These are phyloP conservation scores for Elongisporangium prolatum DNA, from an alignment of 352 stramenopile genomes.

Conservation along the genomic window DNA sequence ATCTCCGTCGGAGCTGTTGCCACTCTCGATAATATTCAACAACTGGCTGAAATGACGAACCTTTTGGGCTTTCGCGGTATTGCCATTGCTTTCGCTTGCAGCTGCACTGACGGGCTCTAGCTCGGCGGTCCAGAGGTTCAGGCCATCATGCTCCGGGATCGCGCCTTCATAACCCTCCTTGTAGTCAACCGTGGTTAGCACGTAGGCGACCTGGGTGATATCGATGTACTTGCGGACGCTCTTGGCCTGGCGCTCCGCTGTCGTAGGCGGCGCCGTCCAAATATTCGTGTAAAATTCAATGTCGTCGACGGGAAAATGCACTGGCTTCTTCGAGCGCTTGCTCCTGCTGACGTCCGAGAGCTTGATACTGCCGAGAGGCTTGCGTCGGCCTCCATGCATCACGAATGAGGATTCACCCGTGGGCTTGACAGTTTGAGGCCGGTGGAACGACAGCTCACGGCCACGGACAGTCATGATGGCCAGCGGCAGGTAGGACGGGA, in stretches of 20 bases:
- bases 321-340: constrained; percentile 35
- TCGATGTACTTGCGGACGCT: constrained; percentile 48
- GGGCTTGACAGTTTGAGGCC: background rate
- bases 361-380: constrained; percentile 56
- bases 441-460: background rate
- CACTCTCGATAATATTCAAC: background rate
- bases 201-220: constrained; percentile 73
- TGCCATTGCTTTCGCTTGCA: background rate
- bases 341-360: constrained; percentile 31
- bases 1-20: constrained; percentile 13
- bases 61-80: background rate
- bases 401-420: background rate
- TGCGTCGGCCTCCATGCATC: constrained; percentile 23
- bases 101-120: background rate
- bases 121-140: background rate
- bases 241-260: constrained; percentile 13
- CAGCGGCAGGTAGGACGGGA: background rate
- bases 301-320: constrained; percentile 41
- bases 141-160: background rate
- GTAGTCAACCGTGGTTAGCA: constrained; percentile 73
- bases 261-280: constrained; percentile 32
- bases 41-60: background rate
- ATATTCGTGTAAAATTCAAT: constrained; percentile 84
- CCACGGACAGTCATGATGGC: background rate
- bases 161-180: constrained; percentile 52